phyloP scores from a whole-genome alignment of 345 rosid genomes.

The Stellera chamaejasme region DNA sequence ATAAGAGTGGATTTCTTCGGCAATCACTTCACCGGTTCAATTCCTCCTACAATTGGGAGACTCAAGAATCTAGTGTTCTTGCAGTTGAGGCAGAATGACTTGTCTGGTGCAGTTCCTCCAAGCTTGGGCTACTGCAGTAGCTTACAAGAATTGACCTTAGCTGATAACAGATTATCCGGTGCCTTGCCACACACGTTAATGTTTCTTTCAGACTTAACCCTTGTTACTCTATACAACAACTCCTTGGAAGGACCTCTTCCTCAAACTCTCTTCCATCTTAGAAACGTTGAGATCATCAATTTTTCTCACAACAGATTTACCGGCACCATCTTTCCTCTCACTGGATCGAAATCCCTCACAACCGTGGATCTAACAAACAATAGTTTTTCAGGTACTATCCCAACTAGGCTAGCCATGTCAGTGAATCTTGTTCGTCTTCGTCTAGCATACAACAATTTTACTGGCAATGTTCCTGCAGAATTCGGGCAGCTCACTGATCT shows the following conservation, averaged over 20 bases:
- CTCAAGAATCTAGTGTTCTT: conserved; percentile 54
- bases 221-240: conserved; percentile 68
- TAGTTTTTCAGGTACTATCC: conserved; percentile 57
- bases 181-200: conserved; percentile 67
- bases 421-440: conserved; percentile 55
- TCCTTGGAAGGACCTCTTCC: conserved; percentile 74
- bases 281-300: conserved; percentile 62
- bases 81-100: conserved; percentile 78
- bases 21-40: conserved; percentile 58
- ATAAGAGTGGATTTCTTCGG: conserved; percentile 59
- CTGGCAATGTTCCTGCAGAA: conserved; percentile 50
- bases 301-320: conserved; percentile 65
- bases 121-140: conserved; percentile 68
- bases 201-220: conserved; percentile 45
- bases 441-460: conserved; percentile 61
- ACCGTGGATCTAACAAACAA: conserved; percentile 78
- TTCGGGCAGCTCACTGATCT: conserved; percentile 53
- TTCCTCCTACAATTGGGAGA: conserved; percentile 65
- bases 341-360: conserved; percentile 47
- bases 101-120: conserved; percentile 71
- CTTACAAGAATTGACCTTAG: conserved; percentile 53
- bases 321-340: conserved; percentile 56
- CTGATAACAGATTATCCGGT: conserved; percentile 74
- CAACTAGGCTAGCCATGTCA: conserved; percentile 44
- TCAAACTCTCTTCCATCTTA: conserved; percentile 45